Conservation (phyloP, 2,329 filamentous ascomycete genomes). For the Fusarium dlaminii region DNA sequence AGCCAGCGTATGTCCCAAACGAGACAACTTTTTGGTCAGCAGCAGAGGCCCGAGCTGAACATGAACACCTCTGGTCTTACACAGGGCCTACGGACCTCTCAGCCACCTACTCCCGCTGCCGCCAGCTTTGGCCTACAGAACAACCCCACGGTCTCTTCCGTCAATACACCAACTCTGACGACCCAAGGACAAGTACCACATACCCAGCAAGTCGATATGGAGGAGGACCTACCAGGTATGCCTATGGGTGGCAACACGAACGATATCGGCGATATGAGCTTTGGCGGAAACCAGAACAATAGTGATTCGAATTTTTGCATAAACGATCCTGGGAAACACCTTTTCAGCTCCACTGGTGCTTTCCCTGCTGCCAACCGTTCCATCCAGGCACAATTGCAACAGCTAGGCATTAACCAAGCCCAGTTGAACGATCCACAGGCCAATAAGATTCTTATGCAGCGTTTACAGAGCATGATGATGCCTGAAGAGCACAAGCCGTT, state of each 20-base stretch:
- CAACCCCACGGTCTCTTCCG: conserved; percentile 95
- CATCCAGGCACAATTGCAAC: conserved; percentile 74
- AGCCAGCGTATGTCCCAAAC: conserved; percentile 74
- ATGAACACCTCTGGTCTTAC: conserved; percentile 79
- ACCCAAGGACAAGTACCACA: conserved; percentile 76
- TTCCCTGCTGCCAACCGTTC: conserved; percentile 71
- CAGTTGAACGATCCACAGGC: conserved; percentile 84
- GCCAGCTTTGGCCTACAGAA: conserved; percentile 83
- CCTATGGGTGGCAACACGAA: conserved; percentile 66
- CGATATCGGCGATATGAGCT: conserved; percentile 61
- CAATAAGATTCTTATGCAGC: conserved; percentile 65
- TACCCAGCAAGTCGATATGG: conserved; percentile 70
- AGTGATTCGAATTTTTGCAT: conserved; percentile 69
- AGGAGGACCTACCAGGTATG: conserved; percentile 75
- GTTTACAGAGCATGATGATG: conserved; percentile 69
- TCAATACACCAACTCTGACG: conserved; percentile 91
- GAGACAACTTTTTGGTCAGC: conserved; percentile 73
- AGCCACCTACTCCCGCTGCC: conserved; percentile 84
- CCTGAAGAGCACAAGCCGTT: conserved; percentile 97
- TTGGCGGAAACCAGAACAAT: conserved; percentile 57
- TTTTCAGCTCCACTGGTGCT: conserved; percentile 86
- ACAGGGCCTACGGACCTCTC: conserved; percentile 84
- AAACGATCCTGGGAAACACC: conserved; percentile 91
- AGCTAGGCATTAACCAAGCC: conserved; percentile 78
- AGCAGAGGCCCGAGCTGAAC: conserved; percentile 76